These are phyloP conservation scores for Pythium grandisporangium DNA, from an alignment of 352 stramenopile genomes.

Conservation along the genomic window DNA sequence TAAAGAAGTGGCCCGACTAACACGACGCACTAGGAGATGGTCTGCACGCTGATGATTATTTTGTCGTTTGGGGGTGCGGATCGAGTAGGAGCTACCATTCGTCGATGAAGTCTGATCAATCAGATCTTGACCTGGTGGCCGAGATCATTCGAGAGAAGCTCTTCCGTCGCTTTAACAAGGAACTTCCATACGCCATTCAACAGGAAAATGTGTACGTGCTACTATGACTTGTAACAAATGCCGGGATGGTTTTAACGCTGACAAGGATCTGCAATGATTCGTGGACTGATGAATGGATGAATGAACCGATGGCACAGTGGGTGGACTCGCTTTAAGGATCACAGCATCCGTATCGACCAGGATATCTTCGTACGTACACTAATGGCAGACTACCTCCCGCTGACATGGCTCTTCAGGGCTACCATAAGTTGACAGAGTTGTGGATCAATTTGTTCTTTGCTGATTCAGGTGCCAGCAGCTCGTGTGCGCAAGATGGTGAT, in stretches of 20 bases:
- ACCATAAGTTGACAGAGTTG: too few relatives aligned
- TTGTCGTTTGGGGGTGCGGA: background rate
- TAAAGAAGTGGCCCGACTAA: too few relatives aligned
- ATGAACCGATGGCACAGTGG: conserved; percentile 17
- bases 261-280: too few relatives aligned
- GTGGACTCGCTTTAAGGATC: conserved; percentile 83
- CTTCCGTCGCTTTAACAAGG: conserved; percentile 82
- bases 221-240: background rate
- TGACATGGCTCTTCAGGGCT: too few relatives aligned
- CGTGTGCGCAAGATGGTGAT: conserved; percentile 76
- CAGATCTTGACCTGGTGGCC: conserved; percentile 71
- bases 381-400: too few relatives aligned
- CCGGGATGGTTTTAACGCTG: too few relatives aligned
- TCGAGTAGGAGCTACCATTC: conserved; percentile 67
- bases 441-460: too few relatives aligned
- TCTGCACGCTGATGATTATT: too few relatives aligned
- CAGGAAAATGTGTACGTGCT: conserved; percentile 61
- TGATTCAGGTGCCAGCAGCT: conserved; percentile 46
- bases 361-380: conserved; percentile 72
- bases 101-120: conserved; percentile 77
- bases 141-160: conserved; percentile 87
- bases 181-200: conserved; percentile 76
- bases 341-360: conserved; percentile 81
- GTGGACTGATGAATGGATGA: background rate
- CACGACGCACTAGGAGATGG: too few relatives aligned